phyloP scores from a whole-genome alignment of 1,284 basidiomycete species.

The Leccinum subfulvum region DNA sequence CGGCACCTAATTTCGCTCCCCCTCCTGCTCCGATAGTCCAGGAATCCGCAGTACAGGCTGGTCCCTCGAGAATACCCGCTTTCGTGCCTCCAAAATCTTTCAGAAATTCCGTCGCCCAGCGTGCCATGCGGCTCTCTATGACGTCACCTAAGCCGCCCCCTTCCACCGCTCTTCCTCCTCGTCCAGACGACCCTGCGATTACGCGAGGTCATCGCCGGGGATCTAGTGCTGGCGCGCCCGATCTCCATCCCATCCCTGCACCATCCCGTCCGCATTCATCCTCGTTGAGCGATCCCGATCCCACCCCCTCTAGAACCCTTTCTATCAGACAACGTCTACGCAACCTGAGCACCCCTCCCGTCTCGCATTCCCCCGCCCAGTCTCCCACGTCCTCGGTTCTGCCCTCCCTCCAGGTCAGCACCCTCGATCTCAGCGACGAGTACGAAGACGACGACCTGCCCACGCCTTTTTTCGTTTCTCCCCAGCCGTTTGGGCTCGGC shows the following conservation, averaged over 20 bases:
- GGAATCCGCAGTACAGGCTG: constrained; percentile 25
- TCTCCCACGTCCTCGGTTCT: constrained; percentile 4
- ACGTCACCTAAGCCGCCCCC: constrained; percentile 64
- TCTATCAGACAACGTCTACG: constrained; percentile 61
- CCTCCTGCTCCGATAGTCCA: constrained; percentile 58
- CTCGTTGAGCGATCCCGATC: constrained; percentile 9
- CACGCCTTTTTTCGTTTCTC: constrained; percentile 32
- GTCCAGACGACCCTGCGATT: constrained; percentile 50
- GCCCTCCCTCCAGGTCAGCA: constrained; percentile 24
- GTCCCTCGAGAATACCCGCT: constrained; percentile 39
- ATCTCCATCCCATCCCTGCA: constrained; percentile 37
- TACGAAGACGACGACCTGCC: constrained; percentile 20
- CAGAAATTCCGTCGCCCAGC: constrained; percentile 52
- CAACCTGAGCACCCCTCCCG: constrained; percentile 46
- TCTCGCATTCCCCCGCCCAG: constrained; percentile 5
- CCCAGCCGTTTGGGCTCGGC: constrained; percentile 48
- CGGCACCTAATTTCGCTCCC: constrained; percentile 64
- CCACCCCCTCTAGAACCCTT: constrained; percentile 34
- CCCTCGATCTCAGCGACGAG: constrained; percentile 29
- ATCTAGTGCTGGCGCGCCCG: constrained; percentile 18
- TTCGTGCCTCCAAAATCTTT: constrained; percentile 44
- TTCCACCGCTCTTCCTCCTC: constrained; percentile 51
- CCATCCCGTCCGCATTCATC: constrained; percentile 38
- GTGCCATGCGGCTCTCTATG: constrained; percentile 57
- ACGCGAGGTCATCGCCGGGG: constrained; percentile 38